These are phyloP conservation scores for Aureobasidium subglaciale DNA, from an alignment of 2,329 filamentous ascomycete species.

Conservation along the genomic window DNA sequence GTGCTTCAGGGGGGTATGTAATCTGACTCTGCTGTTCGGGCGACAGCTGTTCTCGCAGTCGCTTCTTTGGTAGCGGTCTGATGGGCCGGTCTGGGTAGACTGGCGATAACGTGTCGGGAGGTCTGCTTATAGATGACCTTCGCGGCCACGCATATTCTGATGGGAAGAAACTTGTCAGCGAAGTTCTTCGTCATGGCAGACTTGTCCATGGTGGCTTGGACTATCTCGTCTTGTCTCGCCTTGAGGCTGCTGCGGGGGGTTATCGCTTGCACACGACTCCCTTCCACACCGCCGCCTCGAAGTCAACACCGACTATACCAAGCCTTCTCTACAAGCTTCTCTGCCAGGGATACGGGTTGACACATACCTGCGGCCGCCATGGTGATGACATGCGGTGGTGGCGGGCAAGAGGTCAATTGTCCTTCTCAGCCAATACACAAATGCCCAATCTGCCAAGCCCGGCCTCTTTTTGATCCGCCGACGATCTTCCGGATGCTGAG, in stretches of 20 bases:
- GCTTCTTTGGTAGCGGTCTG: conserved; percentile 81
- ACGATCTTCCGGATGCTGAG: not conserved
- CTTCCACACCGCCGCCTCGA: not conserved
- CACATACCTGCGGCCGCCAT: conserved; percentile 14
- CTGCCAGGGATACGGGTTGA: not conserved
- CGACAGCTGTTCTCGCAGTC: conserved; percentile 78
- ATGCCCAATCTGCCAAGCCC: conserved; percentile 6
- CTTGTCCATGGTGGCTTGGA: not conserved
- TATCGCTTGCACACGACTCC: conserved; percentile 5
- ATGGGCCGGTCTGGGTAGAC: conserved; percentile 87
- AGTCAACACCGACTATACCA: not conserved
- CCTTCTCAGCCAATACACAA: not conserved
- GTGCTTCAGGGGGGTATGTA: conserved; percentile 70
- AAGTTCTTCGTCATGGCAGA: not conserved
- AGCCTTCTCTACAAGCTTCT: not conserved
- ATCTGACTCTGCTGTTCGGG: conserved; percentile 78
- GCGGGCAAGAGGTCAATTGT: conserved; percentile 11
- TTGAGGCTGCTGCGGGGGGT: conserved; percentile 5
- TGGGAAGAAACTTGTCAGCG: not conserved
- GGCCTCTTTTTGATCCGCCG: not conserved
- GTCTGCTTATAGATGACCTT: conserved; percentile 18
- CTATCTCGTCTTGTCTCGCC: too few species aligned
- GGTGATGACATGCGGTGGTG: conserved; percentile 10
- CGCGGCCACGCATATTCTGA: conserved; percentile 17
- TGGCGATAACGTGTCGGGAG: conserved; percentile 64